Evolutionary conservation across 1,139 yeast species (phyloP), one percentile per base, ranked within the genome.

Genomic region (Hansenula lynferdii): DNA sequence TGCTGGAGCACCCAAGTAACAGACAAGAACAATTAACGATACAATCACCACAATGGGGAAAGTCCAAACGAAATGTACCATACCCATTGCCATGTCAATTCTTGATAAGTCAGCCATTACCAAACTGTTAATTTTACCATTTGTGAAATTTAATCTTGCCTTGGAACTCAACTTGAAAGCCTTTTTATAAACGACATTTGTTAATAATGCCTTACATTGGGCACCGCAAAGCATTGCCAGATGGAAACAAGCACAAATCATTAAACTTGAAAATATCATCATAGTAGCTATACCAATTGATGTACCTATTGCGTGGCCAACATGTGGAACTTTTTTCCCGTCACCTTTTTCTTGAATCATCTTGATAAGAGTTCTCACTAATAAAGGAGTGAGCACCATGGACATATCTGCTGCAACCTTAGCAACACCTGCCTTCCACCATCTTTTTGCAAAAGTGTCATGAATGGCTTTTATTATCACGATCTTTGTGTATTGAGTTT

Each of bases 51-150:
- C 69, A 12, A 76, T 61, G 0, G 87, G 82, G 51, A 81, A 70
- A 17, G 75, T 59, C 53, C 81, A 56, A 14, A 77, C 55, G 53
- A 77, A 71, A 14, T 83, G 82, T 44, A 77, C 76, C 61, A 77
- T 80, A 21, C 77, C 76, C 24, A 75, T 61, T 10, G 89, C 86
- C 51, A 83, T 71, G 51, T 84, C 92, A 34, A 85, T 70, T 50
- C 92, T 73, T 33, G 85, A 75, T 39, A 85, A 67, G 52, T 85
- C 95, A 12, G 87, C 75, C 39, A 87, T 82, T 56, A 85, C 70
- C 56, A 83, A 56, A 29, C 80, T 75, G 18, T 89, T 82, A 41
- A 85, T 67, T 43, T 71, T 73, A 24, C 75, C 70, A 12, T 60
- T 53, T 1, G 77, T 67, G 45, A 54, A 72, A 22, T 63, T 58